Evolutionary conservation across 441 rosid genomes (phyloP), one percentile per base, ranked within the genome.

Genomic region (Adansonia gregorii): DNA sequence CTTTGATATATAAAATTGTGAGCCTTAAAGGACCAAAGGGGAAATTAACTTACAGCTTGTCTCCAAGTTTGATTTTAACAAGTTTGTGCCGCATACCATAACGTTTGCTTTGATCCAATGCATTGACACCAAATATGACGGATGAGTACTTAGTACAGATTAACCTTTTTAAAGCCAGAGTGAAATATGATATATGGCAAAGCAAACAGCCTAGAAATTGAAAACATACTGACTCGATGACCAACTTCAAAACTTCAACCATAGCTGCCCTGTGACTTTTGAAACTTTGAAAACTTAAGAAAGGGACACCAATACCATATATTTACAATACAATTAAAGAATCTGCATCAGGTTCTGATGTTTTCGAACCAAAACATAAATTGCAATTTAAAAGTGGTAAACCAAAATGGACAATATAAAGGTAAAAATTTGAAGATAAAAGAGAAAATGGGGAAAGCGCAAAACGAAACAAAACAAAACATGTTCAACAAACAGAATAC

Each of bases 271-370:
- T 31, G 39, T 31, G 39, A 31, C 39, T 31, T 31, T 31, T 31
- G 39, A 31, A 31, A 31, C 39, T 31, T 31, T 3, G 39, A 31
- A 31, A 31, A 31, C 39, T 31, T 31, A 31, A 31, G 39, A 31
- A 31, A 31, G 39, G 39, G 39, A 31, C 39, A 31, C 39, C 39
- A 31, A 31, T 31, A 31, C 3, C 6, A 19, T 45, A 67, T 2
- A 7, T 19, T 19, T 6, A 11, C 55, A 45, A 67, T 67, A 19
- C 15, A 67, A 67, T 67, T 14, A 82, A 82, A 65, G 78, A 78
- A 85, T 31, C 39, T 80, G 52, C 58, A 73, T 6, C 15, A 78
- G 39, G 39, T 31, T 71, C 27, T 61, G 67, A 4, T 22, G 2
- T 45, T 49, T 58, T 70, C 58, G 24, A 79, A 68, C 77, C 31